These are phyloP conservation scores for Clavariopsis aquatica DNA, from an alignment of 495 filamentous ascomycete genomes.

Conservation along the genomic window DNA sequence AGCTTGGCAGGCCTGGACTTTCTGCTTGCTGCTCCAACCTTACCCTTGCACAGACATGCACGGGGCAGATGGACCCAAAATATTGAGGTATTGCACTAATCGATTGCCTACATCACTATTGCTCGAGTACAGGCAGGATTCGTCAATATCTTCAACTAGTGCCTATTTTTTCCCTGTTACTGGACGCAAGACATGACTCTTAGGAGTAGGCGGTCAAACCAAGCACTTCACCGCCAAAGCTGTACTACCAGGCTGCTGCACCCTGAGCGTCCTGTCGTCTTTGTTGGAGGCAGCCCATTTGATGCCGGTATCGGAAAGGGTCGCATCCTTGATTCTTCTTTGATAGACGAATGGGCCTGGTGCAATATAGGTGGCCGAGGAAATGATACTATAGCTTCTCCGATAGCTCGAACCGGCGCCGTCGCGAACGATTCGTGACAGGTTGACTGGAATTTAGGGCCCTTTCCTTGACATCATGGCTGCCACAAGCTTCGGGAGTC, in stretches of 20 bases:
- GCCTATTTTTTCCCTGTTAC: neutral
- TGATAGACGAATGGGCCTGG: no score
- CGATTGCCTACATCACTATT: neutral
- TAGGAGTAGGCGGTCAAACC: slow-evolving; percentile 19
- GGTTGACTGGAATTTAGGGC: neutral
- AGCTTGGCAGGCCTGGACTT: neutral
- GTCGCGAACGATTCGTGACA: slow-evolving; percentile 6
- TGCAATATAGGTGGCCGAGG: no score
- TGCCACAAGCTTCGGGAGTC: slow-evolving; percentile 10
- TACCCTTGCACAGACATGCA: neutral
- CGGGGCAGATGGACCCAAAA: neutral
- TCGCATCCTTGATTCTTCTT: no score
- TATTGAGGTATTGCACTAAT: neutral
- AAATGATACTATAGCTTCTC: no score
- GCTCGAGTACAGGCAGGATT: neutral
- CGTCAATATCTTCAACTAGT: neutral
- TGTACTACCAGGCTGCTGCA: slow-evolving; percentile 32
- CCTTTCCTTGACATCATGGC: neutral
- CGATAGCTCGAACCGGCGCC: slow-evolving; percentile 20
- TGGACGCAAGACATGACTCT: slow-evolving; percentile 2
- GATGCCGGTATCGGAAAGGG: neutral
- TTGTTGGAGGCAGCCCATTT: neutral
- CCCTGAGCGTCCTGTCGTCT: neutral
- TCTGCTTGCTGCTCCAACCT: neutral
- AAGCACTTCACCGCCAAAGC: slow-evolving; percentile 29